Percentiles rank a stretch among this genome's conserved stretches.
phyloP scores from a whole-genome alignment of 768 basidiomycete species.

The Boletus fagicola region DNA sequence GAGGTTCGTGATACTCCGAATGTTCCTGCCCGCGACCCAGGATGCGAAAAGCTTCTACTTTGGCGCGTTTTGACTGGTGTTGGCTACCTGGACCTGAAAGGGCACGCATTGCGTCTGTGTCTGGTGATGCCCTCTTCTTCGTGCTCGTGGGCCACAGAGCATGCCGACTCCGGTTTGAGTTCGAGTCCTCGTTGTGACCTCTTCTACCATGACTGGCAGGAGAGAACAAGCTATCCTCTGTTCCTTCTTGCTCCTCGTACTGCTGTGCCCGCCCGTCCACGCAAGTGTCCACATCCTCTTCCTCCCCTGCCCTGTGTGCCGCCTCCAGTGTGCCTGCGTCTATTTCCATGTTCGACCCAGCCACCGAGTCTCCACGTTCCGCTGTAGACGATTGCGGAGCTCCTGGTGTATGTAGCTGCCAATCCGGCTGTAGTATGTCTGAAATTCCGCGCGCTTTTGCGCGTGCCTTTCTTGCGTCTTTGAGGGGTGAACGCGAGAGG shows the following conservation, averaged over 20 bases:
- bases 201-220: constrained; percentile 1
- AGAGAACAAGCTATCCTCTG: constrained; percentile 41
- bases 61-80: constrained; percentile 28
- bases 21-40: constrained; percentile 13
- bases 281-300: background rate
- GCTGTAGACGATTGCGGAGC: background rate
- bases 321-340: background rate
- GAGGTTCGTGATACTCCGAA: constrained; percentile 19
- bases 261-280: constrained; percentile 6
- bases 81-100: constrained; percentile 14
- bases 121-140: constrained; percentile 34
- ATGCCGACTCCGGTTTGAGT: background rate
- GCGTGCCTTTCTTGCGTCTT: constrained; percentile 44
- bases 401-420: background rate
- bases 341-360: background rate
- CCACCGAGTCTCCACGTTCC: background rate
- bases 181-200: background rate
- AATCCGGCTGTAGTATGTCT: constrained; percentile 8
- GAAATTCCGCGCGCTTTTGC: constrained; percentile 27
- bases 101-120: constrained; percentile 14
- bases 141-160: constrained; percentile 4
- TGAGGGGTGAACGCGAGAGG: constrained; percentile 49
- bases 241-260: constrained; percentile 20
- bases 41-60: constrained; percentile 20
- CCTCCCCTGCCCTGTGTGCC: background rate